Base-by-base conservation (phyloP, 2,329 filamentous ascomycete genomes). In the Fusarium nelsonii region DNA sequence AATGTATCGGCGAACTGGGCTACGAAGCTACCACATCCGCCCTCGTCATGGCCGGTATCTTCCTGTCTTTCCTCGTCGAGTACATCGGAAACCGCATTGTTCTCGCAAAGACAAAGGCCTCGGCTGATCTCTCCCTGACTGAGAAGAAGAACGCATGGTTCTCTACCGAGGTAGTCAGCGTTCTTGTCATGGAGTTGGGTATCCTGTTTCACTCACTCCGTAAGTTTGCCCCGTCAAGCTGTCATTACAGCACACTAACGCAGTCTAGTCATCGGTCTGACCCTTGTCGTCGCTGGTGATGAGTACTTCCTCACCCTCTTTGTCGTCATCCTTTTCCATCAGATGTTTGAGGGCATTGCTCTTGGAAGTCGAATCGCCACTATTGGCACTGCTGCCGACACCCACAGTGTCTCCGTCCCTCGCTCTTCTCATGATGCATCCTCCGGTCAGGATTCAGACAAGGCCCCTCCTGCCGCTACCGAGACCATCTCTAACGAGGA, bases 271-370 rank as follows among this genome's bases (percentile, higher is more conserved):
- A 89, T 91, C 37, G 87, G 88, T 23, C 77, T 91, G 36, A 90
- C 88, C 0, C 82, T 90, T 3, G 87, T 88, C n/a, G 87, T 89
- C 3, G 82, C 86, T 1, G 85, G 83, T 4, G 86, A 89, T 68
- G 81, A 79, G 37, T 85, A 84, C 70, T 88, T 88, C 78, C 75
- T 84, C 55, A 87, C 84, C 3, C 81, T 89, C n/a, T 87, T 87
- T 62, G 77, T 87, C 43, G 91, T 93, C 55, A 92, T 94, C 60
- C 80, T 93, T 58, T 93, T 93, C 80, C 91, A 93, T 74, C 91
- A 93, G 73, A 88, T 92, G 81, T 92, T 94, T 72, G 91, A 93
- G 75, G 91, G 92, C 6, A 83, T 94, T 45, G 91, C 91, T 1
- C 87, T 94, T 1, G 91, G 91, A 18, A 88, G 88, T 10, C 87